A percentile compares a stretch with the other conserved stretches of the same genome.
These are phyloP conservation scores for Pistacia integerrima DNA, from an alignment of 345 rosid species.

Conservation along the genomic window DNA sequence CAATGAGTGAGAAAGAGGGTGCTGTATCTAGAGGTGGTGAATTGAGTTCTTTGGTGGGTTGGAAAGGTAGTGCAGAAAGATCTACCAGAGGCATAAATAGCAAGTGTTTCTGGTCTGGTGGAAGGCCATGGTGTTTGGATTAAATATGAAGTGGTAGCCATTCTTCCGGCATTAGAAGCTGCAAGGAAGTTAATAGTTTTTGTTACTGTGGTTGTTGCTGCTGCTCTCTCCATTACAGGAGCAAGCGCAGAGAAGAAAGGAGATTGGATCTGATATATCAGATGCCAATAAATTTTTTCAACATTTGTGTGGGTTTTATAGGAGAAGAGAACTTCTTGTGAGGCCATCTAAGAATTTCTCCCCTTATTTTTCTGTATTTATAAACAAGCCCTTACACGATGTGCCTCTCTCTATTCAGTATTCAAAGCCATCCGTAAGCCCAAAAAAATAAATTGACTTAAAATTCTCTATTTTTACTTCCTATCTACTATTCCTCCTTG, in stretches of 20 bases:
- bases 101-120: slow-evolving; percentile 16
- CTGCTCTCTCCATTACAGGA: slow-evolving; percentile 23
- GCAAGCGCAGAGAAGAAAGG: background rate
- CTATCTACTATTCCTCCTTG: slow-evolving; percentile 26
- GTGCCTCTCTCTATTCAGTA: no score
- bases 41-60: slow-evolving; percentile 6
- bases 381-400: background rate
- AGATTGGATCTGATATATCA: background rate
- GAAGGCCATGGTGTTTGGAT: slow-evolving; percentile 24
- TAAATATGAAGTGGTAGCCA: slow-evolving; percentile 15
- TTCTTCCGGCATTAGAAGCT: slow-evolving; percentile 13
- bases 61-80: slow-evolving; percentile 8
- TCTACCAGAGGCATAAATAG: slow-evolving; percentile 15
- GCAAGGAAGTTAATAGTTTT: slow-evolving; percentile 8
- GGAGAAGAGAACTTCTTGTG: background rate
- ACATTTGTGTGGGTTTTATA: background rate
- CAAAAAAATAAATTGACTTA: background rate
- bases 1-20: slow-evolving; percentile 26
- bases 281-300: slow-evolving; percentile 5
- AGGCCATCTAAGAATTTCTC: slow-evolving; percentile 1
- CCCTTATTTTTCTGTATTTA: background rate
- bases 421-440: background rate
- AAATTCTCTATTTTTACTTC: background rate
- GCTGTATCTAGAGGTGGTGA: background rate
- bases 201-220: slow-evolving; percentile 16